phyloP scores from a whole-genome alignment of 2,329 filamentous ascomycete genomes.

The Cadophora malorum region DNA sequence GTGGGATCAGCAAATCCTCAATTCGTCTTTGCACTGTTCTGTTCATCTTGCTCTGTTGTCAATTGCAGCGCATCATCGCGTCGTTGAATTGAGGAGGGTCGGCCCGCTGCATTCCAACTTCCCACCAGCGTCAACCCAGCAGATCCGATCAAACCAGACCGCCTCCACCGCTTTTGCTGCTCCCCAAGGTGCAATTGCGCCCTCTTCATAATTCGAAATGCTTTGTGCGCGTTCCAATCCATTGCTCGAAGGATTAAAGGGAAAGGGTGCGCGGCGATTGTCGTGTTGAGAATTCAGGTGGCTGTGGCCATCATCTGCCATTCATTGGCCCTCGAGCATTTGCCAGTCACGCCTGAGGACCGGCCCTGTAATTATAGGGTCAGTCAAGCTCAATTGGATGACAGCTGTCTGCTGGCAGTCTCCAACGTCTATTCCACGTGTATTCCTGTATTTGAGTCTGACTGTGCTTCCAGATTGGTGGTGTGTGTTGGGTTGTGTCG shows the following conservation, averaged over 20 bases:
- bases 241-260: slow-evolving; percentile 43
- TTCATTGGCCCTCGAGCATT: slow-evolving; percentile 37
- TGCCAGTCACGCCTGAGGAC: slow-evolving; percentile 37
- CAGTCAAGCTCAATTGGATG: slow-evolving; percentile 42
- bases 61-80: slow-evolving; percentile 19
- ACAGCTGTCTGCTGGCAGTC: slow-evolving; percentile 27
- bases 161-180: slow-evolving; percentile 35
- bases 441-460: slow-evolving; percentile 33
- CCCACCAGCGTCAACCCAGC: slow-evolving; percentile 24
- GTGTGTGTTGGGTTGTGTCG: slow-evolving; percentile 20
- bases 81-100: slow-evolving; percentile 31
- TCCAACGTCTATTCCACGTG: slow-evolving; percentile 23
- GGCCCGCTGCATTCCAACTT: slow-evolving; percentile 24
- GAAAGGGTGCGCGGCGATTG: slow-evolving; percentile 39
- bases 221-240: slow-evolving; percentile 42
- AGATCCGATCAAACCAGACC: neutral
- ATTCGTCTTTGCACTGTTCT: slow-evolving; percentile 21
- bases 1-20: slow-evolving; percentile 32
- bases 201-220: slow-evolving; percentile 43
- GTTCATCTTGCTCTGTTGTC: slow-evolving; percentile 12
- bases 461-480: slow-evolving; percentile 31
- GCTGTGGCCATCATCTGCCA: slow-evolving; percentile 32
- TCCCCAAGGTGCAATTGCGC: slow-evolving; percentile 40
- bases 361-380: slow-evolving; percentile 44
- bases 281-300: slow-evolving; percentile 39